Conservation (phyloP, 768 basidiomycete genomes). For the Roridomyces roridus region DNA sequence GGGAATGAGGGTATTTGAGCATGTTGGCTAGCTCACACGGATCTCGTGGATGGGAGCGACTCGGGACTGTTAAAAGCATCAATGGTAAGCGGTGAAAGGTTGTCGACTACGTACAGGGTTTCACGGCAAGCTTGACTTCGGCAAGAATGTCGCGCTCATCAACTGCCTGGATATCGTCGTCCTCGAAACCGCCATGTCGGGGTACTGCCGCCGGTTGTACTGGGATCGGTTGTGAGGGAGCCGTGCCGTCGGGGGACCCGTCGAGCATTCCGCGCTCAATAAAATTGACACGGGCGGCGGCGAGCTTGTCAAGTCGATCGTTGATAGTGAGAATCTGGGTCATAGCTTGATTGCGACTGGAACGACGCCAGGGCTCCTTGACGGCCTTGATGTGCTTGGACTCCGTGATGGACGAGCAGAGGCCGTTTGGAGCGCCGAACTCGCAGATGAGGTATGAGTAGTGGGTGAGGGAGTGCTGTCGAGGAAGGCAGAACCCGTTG, state of each 20-base stretch:
- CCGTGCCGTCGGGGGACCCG: slow-evolving; percentile 6
- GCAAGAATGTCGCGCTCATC: neutral
- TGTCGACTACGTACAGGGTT: too few relatives aligned
- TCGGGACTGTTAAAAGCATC: too few relatives aligned
- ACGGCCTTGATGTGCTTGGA: slow-evolving; percentile 42
- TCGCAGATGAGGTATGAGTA: slow-evolving; percentile 29
- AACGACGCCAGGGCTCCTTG: slow-evolving; percentile 38
- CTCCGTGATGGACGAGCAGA: slow-evolving; percentile 44
- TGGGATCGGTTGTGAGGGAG: neutral
- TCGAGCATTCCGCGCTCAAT: slow-evolving; percentile 10
- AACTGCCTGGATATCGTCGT: slow-evolving; percentile 13
- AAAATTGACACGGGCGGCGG: slow-evolving; percentile 14
- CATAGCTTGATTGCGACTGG: slow-evolving; percentile 33
- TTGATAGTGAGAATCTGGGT: slow-evolving; percentile 40
- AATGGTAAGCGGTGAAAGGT: too few relatives aligned
- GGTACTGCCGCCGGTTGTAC: too few relatives aligned
- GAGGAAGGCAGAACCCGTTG: slow-evolving; percentile 31
- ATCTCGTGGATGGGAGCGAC: too few relatives aligned
- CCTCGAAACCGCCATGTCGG: too few relatives aligned
- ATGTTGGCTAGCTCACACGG: too few relatives aligned
- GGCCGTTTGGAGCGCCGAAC: slow-evolving; percentile 41
- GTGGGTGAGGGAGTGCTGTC: slow-evolving; percentile 40
- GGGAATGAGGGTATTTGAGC: too few relatives aligned
- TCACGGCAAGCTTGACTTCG: too few relatives aligned
- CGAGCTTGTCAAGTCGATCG: slow-evolving; percentile 34